Evolutionary conservation across 257 asterid species (phyloP).

Genomic region (Petrea volubilis): DNA sequence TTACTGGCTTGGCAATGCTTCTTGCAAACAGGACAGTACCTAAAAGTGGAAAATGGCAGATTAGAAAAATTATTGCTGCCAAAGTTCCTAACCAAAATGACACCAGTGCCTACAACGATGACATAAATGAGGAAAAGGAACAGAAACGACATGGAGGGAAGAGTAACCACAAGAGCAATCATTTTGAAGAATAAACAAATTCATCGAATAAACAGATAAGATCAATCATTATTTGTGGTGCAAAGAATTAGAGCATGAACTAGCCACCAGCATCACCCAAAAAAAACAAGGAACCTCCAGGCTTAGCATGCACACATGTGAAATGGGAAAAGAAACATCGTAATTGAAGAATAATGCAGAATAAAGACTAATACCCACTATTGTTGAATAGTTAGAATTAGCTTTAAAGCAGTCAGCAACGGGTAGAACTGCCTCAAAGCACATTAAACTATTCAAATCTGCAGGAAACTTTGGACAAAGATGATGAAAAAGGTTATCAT

Average conservation of each 20-base stretch:
- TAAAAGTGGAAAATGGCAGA: slow-evolving; percentile 29
- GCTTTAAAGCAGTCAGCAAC: not conserved
- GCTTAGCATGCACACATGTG: slow-evolving; percentile 2
- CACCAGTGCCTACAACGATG: slow-evolving; percentile 7
- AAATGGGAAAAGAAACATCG: not conserved
- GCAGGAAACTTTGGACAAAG: not conserved
- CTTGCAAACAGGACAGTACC: slow-evolving; percentile 91
- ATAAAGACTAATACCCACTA: not conserved
- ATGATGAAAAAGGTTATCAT: not conserved
- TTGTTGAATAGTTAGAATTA: not conserved
- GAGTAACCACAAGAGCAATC: slow-evolving; percentile 15
- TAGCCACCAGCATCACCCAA: not conserved
- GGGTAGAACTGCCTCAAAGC: not conserved
- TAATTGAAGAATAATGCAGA: not conserved
- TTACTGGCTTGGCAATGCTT: slow-evolving; percentile 89
- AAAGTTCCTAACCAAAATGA: slow-evolving; percentile 11
- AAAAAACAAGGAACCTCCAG: too few species aligned
- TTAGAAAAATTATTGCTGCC: slow-evolving; percentile 17
- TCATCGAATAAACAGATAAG: slow-evolving; percentile 3
- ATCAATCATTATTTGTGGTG: not conserved
- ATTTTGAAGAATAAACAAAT: slow-evolving; percentile 5
- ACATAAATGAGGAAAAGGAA: not conserved
- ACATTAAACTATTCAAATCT: not conserved
- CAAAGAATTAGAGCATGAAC: not conserved
- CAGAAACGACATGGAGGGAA: not conserved